These are phyloP conservation scores for Mycena metata DNA, from an alignment of 768 basidiomycete genomes.

Conservation along the genomic window DNA sequence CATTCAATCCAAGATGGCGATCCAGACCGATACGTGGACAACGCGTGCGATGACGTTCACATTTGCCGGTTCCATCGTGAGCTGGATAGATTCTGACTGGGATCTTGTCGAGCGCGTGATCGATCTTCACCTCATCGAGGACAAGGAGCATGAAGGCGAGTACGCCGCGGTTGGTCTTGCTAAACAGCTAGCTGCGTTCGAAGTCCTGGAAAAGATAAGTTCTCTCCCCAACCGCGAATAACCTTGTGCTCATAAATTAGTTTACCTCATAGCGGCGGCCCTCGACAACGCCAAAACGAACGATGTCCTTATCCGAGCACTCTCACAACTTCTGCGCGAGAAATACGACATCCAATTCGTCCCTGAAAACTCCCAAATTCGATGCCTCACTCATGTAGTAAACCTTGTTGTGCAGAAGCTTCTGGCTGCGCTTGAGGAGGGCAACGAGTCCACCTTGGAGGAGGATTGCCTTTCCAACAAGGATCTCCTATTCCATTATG, in stretches of 20 bases:
- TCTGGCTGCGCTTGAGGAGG: slow-evolving; percentile 42
- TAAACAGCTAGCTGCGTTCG: too few relatives aligned
- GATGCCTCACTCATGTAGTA: slow-evolving; percentile 51
- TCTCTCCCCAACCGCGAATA: too few relatives aligned
- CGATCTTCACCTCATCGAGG: slow-evolving; percentile 48
- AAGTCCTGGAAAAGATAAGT: slow-evolving; percentile 52
- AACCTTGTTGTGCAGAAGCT: slow-evolving; percentile 55
- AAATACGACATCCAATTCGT: slow-evolving; percentile 44
- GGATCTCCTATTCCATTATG: slow-evolving; percentile 47
- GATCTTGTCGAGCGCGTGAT: slow-evolving; percentile 49
- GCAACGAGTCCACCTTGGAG: slow-evolving; percentile 40
- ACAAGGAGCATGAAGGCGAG: slow-evolving; percentile 50
- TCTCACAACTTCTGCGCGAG: slow-evolving; percentile 37
- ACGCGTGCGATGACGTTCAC: slow-evolving; percentile 49
- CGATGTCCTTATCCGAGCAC: slow-evolving; percentile 47
- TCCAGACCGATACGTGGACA: slow-evolving; percentile 49
- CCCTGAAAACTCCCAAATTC: slow-evolving; percentile 46
- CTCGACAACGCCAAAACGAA: slow-evolving; percentile 53
- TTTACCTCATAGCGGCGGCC: slow-evolving; percentile 36
- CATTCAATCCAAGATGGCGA: slow-evolving; percentile 44
- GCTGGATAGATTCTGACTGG: slow-evolving; percentile 47
- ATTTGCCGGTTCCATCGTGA: slow-evolving; percentile 48
- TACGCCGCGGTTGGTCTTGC: slow-evolving; percentile 42
- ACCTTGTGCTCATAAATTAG: background rate
- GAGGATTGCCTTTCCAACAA: slow-evolving; percentile 48